Evolutionary conservation across 176 grass and related monocot species (phyloP).

Genomic region (Musa itinerans): DNA sequence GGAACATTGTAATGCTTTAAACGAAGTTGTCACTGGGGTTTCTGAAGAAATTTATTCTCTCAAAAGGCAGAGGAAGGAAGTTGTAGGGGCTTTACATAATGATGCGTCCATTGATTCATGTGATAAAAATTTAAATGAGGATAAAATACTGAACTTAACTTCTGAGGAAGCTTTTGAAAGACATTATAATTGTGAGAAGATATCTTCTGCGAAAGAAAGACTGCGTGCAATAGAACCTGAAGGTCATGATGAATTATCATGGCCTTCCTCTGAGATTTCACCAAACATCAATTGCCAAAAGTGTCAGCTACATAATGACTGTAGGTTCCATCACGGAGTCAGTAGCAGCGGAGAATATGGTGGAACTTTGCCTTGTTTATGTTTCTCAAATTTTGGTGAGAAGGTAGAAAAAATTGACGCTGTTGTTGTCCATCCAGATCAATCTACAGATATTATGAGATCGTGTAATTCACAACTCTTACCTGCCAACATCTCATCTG

Average conservation of each 20-base stretch:
- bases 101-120: constrained; percentile 27
- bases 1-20: constrained; percentile 14
- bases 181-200: constrained; percentile 21
- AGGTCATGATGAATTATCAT: constrained; percentile 20
- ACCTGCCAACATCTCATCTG: not conserved
- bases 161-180: constrained; percentile 24
- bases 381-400: not conserved
- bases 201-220: constrained; percentile 23
- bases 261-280: constrained; percentile 16
- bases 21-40: constrained; percentile 28
- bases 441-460: constrained; percentile 21
- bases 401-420: not conserved
- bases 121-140: constrained; percentile 14
- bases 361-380: not conserved
- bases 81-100: not conserved
- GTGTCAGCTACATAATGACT: constrained; percentile 3
- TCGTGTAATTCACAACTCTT: constrained; percentile 6
- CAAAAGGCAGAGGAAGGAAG: constrained; percentile 31
- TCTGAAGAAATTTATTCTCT: constrained; percentile 35
- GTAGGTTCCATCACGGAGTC: not conserved
- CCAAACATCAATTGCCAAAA: constrained; percentile 1
- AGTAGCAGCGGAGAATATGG: not conserved
- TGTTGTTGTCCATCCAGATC: not conserved
- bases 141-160: constrained; percentile 29
- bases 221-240: constrained; percentile 22